Base-by-base conservation (phyloP, 1,284 basidiomycete genomes). In the Waitea zeae region DNA sequence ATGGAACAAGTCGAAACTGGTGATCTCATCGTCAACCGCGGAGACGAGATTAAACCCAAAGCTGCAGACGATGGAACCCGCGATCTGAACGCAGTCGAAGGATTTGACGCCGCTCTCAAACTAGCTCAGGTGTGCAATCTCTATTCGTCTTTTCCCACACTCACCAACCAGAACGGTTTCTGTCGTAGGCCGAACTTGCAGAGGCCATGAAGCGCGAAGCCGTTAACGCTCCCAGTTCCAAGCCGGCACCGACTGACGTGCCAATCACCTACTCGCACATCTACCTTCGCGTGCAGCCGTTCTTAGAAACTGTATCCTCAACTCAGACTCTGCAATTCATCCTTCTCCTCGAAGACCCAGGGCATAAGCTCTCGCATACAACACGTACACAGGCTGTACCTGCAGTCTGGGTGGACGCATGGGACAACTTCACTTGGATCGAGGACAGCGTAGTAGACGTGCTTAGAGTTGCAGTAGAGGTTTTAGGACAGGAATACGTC, bases 1-100 rank as follows among this genome's bases (percentile, higher is more conserved):
- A 72, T 95, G 62, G 89, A 93, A 46, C 89, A 93, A 61, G 84
- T 95, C 2, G 81, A 93, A 51, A 86, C 84, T 14, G 89, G 89
- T 14, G 88, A 93, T 49, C 66, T 95, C 30, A 60, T 93, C 33
- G 79, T 95, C 26, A 89, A 92, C 49, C 70, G 75, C 48, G 81
- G 83, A n/a, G 64, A 78, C 46, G 82, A 76, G 50, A 77, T 66
- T 27, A 65, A 62, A 36, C 77, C 71, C 12, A 81, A 74, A 46
- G 68, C 72, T 5, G 51, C 51, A 5, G 42, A 46, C 5, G 47
- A 53, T n/a, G 57, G 58, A 30, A 39, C 50, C 37, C 61, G 86
- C 31, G 75, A 92, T 42, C 57, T 97, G 30, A 84, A 90, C 47
- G 60, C 76, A 0, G 79, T 92, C 2, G 77, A 90, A 14, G 81